Base-by-base conservation (phyloP, 345 rosid species). In the Dipteronia dyeriana region DNA sequence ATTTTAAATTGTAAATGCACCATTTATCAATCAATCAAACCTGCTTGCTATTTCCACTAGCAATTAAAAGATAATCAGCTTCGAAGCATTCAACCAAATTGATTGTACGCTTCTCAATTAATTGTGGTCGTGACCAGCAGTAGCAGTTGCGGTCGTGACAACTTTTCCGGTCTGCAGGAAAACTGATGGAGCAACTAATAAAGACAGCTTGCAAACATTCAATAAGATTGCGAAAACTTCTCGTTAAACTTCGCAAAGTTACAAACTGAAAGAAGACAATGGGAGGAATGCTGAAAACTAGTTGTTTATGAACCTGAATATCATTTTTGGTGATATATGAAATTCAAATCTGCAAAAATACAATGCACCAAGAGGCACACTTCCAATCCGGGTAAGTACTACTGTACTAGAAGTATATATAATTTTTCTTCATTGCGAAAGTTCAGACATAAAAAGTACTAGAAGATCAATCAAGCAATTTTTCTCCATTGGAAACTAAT, bases 41-140 rank as follows among this genome's bases (percentile, higher is more conserved):
- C 97, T 90, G 94, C 80, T 67, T 86, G 87, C 92, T 93, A 84
- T 95, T 87, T 79, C 98, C 98, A 71, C 91, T 90, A 12, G 97
- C 97, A 86, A 95, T 85, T 51, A 93, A 83, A 75, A 95, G 82
- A 85, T 91, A 95, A 22, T 91, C 86, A 76, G 94, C 94, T 87
- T 87, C 86, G 20, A 89, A 69, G 78, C 81, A 64, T 82, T 93
- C 97, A 67, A 84, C 82, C 69, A 76, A 79, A 65, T 87, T 73
- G 65, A 71, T 74, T 2, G 88, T 84, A 45, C 84, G 88, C 76
- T 88, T 91, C 79, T 91, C 97, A 54, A 93, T 75, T 91, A n/a
- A n/a, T 90, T 86, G 74, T 93, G 74, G 76, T 54, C 94, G 92
- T n/a, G n/a, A 71, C 81, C 77, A 7, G 80, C 81, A 75, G 51